Percentiles rank a stretch among this genome's conserved stretches.
phyloP scores from a whole-genome alignment of 805 yeast genomes.

The Yarrowia sp. region DNA sequence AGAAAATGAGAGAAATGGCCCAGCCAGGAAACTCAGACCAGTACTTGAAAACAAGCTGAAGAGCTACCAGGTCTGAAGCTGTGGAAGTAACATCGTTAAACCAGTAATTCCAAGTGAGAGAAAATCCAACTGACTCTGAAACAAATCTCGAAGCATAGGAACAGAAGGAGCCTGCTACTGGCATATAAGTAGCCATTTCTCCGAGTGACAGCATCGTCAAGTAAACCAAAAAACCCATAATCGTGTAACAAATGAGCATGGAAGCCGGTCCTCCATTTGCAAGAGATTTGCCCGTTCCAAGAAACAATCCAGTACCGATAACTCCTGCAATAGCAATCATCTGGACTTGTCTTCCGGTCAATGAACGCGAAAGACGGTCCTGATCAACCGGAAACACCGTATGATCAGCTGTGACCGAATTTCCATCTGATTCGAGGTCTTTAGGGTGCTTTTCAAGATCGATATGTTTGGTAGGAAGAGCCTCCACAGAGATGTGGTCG shows the following conservation, averaged over 20 bases:
- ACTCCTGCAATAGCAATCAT: conserved; percentile 78
- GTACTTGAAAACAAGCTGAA: conserved; percentile 47
- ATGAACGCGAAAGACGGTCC: conserved; percentile 31
- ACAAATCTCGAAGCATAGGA: conserved; percentile 51
- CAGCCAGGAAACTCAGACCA: conserved; percentile 53
- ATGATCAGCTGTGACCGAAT: not conserved
- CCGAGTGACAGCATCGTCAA: conserved; percentile 55
- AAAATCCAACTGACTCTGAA: conserved; percentile 52
- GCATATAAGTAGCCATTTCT: conserved; percentile 55
- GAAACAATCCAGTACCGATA: conserved; percentile 64
- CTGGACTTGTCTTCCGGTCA: conserved; percentile 50
- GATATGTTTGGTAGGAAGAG: not conserved
- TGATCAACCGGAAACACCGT: conserved; percentile 8
- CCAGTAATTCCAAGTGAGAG: conserved; percentile 52
- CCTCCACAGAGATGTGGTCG: not conserved
- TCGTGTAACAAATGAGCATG: conserved; percentile 48
- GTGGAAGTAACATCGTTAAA: conserved; percentile 51
- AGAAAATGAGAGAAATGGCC: conserved; percentile 52
- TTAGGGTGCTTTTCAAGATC: conserved; percentile 12
- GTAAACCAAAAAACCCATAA: conserved; percentile 53
- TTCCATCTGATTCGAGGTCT: not conserved
- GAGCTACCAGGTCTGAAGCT: conserved; percentile 50
- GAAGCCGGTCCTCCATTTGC: conserved; percentile 54
- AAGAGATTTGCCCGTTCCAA: conserved; percentile 52
- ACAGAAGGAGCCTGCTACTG: conserved; percentile 55